Conservation (phyloP, 495 filamentous ascomycete species). For the Hyaloscypha finlandica region DNA sequence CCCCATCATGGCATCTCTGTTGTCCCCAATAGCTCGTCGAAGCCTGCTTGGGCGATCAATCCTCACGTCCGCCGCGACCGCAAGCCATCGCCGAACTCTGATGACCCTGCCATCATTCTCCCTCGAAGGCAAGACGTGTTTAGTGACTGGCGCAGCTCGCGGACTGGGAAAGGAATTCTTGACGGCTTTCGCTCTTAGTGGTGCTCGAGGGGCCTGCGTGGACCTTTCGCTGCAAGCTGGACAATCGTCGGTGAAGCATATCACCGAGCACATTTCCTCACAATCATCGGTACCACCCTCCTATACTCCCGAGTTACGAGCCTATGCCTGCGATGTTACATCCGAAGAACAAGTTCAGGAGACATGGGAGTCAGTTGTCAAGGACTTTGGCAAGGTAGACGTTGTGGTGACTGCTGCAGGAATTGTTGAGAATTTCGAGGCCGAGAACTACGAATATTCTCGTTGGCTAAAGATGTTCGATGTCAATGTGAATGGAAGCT, state of each 20-base stretch:
- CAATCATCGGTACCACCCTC: slow-evolving; percentile 4
- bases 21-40: neutral
- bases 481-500: slow-evolving; percentile 33
- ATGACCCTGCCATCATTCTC: slow-evolving; percentile 34
- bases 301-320: slow-evolving; percentile 23
- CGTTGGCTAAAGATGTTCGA: slow-evolving; percentile 34
- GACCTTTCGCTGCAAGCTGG: slow-evolving; percentile 29
- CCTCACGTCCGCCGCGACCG: neutral
- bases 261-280: slow-evolving; percentile 19
- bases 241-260: slow-evolving; percentile 26
- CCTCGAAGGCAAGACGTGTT: slow-evolving; percentile 36
- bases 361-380: slow-evolving; percentile 29
- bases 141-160: slow-evolving; percentile 35
- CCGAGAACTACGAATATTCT: slow-evolving; percentile 31
- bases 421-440: slow-evolving; percentile 30
- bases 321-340: slow-evolving; percentile 34
- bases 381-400: slow-evolving; percentile 35
- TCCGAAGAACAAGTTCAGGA: slow-evolving; percentile 31
- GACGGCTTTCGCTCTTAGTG: slow-evolving; percentile 35
- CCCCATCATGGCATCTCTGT: neutral
- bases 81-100: slow-evolving; percentile 5
- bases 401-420: slow-evolving; percentile 34
- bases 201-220: slow-evolving; percentile 32
- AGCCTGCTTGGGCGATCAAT: neutral
- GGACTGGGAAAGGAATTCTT: slow-evolving; percentile 36